Base-by-base conservation (phyloP, 352 stramenopile genomes). In the Phytophthora fragariae region DNA sequence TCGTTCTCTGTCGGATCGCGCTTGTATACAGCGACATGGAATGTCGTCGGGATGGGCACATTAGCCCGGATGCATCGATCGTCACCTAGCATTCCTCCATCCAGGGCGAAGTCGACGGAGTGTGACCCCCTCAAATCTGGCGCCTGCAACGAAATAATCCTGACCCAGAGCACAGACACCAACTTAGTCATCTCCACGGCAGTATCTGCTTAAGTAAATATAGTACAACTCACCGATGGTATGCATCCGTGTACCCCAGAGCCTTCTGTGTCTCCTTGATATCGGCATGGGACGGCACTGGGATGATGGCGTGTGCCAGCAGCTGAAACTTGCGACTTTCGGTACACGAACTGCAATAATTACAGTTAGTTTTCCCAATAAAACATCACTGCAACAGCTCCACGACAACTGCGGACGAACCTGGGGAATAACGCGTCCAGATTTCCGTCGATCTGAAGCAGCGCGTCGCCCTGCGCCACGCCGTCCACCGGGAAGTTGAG, bases 321-420 rank as follows among this genome's bases (percentile, higher is more conserved):
- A 94, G 68, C 69, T 94, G 88, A 65, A 79, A 93, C 69, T 92
- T 86, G 54, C 88, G 85, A 57, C 80, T 92, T 63, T 92, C 80
- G 0, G 73, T 78, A 57, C 81, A 88, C 27, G 64, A 71, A 63
- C 82, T 91, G 39, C 17, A 57, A 27, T 21, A n/a, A 64, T 17
- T 53, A n/a, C 21, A 31, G 19, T 73, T 24, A 72, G 44, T 53
- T 50, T 49, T 6, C 24, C 44, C 12, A 47, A 35, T 7, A 39
- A n/a, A 53, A n/a, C 52, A 9, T 8, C 47, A 59, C 19, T 31
- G 15, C 3, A 57, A 54, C 31, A 46, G 15, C 31, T 55, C 5
- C 35, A 37, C 1, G 37, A 31, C 33, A 49, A 3, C 46, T 8
- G 15, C 39, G 39, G 39, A 54, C 46, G n/a, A 29, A 92, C 85